Conservation (phyloP, 441 rosid genomes). For the Adansonia rubrostipa region DNA sequence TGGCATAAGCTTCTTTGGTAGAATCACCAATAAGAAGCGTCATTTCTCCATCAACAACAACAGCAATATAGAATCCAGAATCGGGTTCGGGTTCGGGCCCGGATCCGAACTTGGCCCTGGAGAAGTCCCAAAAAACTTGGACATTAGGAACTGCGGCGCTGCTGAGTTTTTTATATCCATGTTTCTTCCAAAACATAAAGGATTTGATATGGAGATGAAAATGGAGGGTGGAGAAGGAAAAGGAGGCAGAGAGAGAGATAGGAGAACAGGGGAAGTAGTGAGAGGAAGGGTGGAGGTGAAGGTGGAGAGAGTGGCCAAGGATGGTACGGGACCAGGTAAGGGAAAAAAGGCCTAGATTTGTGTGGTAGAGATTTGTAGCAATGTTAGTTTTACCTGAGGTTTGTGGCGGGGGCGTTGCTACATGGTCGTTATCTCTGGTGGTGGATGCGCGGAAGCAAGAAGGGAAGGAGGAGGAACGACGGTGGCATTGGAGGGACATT, state of each 20-base stretch:
- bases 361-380: conserved; percentile 73
- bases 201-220: conserved; percentile 73
- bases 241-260: conserved; percentile 50
- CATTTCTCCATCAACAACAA: conserved; percentile 65
- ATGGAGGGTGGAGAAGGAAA: conserved; percentile 54
- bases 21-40: conserved; percentile 73
- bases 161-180: conserved; percentile 60
- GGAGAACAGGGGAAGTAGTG: conserved; percentile 44
- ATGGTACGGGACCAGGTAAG: conserved; percentile 78
- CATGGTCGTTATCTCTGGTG: conserved; percentile 13
- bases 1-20: conserved; percentile 57
- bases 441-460: conserved; percentile 63
- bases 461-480: conserved; percentile 47
- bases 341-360: conserved; percentile 77
- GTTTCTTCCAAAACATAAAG: conserved; percentile 71
- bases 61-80: conserved; percentile 78
- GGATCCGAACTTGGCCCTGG: conserved; percentile 72
- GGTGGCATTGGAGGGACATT: conserved; percentile 47
- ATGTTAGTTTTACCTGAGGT: conserved; percentile 62
- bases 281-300: conserved; percentile 63
- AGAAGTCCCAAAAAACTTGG: conserved; percentile 79
- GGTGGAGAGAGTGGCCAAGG: conserved; percentile 78
- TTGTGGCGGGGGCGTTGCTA: conserved; percentile 36
- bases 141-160: conserved; percentile 31
- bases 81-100: conserved; percentile 78